Percentiles rank a stretch among this genome's conserved stretches.
phyloP scores from a whole-genome alignment of 495 filamentous ascomycete genomes.

The Acidomyces sp. region DNA sequence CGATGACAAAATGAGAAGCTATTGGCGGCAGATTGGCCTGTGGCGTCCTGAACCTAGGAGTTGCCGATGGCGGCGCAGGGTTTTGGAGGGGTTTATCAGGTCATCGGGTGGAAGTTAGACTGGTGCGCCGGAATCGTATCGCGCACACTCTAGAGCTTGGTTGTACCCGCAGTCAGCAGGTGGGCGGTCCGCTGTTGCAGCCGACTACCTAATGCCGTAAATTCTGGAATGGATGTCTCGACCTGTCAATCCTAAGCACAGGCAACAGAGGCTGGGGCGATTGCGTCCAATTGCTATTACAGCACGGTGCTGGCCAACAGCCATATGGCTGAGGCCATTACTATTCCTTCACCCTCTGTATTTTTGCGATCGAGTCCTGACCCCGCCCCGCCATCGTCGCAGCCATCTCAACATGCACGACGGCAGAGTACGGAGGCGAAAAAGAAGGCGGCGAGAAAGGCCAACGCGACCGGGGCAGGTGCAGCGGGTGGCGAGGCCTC shows the following conservation, averaged over 20 bases:
- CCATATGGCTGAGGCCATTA: constrained; percentile 43
- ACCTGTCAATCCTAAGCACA: neutral
- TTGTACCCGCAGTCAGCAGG: no score
- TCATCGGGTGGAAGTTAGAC: no score
- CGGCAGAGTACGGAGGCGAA: constrained; percentile 9
- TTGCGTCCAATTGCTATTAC: neutral
- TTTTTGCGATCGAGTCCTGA: constrained; percentile 37
- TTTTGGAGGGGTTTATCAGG: no score
- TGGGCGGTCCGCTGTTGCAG: neutral
- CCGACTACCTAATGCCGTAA: constrained; percentile 12
- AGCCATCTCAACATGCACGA: constrained; percentile 10
- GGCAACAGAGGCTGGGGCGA: neutral
- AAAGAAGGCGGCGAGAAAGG: constrained; percentile 12
- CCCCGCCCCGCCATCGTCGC: constrained; percentile 25
- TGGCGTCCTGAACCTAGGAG: no score
- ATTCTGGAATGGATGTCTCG: constrained; percentile 2
- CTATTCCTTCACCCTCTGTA: constrained; percentile 50
- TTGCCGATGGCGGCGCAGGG: no score
- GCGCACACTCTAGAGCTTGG: no score
- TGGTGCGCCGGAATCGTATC: no score
- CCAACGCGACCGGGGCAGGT: constrained; percentile 8
- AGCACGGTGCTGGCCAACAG: neutral
- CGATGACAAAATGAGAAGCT: neutral
- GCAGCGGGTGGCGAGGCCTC: constrained; percentile 9
- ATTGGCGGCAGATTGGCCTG: constrained; percentile 1